phyloP scores from a whole-genome alignment of 2,329 filamentous ascomycete genomes.

The Furcasterigmium sp. region DNA sequence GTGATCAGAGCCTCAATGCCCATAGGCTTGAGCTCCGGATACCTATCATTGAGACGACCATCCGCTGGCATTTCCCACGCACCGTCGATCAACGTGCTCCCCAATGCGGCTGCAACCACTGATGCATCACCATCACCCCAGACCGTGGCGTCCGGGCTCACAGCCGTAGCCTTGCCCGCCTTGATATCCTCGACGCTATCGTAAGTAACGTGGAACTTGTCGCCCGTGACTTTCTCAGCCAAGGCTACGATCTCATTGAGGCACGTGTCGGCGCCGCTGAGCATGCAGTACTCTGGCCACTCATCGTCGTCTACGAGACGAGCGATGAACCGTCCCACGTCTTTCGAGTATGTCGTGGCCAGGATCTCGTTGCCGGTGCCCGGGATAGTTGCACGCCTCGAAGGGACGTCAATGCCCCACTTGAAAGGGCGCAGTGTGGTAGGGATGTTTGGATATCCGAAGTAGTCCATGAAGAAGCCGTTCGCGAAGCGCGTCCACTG shows the following conservation, averaged over 20 bases:
- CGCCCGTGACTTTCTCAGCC: neutral
- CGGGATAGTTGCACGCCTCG: neutral
- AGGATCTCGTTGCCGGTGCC: conserved; percentile 5
- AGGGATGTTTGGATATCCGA: conserved; percentile 15
- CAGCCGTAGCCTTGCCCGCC: too few relatives aligned
- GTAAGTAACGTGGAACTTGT: too few relatives aligned
- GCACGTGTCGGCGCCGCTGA: neutral
- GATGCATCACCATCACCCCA: too few relatives aligned
- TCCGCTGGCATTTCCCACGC: too few relatives aligned
- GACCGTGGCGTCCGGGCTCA: too few relatives aligned
- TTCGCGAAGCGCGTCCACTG: conserved; percentile 6
- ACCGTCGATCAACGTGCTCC: too few relatives aligned
- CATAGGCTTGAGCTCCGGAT: too few relatives aligned
- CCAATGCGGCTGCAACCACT: too few relatives aligned
- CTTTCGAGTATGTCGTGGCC: conserved; percentile 4
- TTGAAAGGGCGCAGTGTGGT: conserved; percentile 15
- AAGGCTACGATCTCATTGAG: neutral
- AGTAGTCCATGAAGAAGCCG: conserved; percentile 20
- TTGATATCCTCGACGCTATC: too few relatives aligned
- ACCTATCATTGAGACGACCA: too few relatives aligned
- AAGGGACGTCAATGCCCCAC: conserved; percentile 1
- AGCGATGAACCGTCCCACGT: conserved; percentile 24
- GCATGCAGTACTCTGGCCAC: neutral
- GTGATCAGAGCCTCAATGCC: too few relatives aligned
- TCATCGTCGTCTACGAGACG: conserved; percentile 10